phyloP scores from a whole-genome alignment of 1,284 basidiomycete species.

The Cutaneotrichosporon spelunceum region DNA sequence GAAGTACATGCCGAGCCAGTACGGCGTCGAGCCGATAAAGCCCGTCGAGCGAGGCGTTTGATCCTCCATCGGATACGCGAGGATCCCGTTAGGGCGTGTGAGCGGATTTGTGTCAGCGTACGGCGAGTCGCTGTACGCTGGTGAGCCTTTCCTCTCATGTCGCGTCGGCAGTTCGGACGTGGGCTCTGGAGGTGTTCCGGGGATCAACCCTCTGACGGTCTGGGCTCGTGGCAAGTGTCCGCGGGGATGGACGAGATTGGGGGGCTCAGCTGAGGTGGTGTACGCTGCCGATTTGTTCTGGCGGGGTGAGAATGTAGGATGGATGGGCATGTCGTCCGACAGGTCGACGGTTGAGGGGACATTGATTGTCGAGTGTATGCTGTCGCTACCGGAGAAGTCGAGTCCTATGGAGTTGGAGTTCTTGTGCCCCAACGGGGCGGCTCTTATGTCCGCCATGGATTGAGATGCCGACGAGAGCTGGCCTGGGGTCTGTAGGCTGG shows the following conservation, averaged over 20 bases:
- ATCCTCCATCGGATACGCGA: background rate
- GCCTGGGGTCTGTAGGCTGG: slow-evolving; percentile 15
- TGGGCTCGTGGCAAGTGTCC: background rate
- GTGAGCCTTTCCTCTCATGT: slow-evolving; percentile 12
- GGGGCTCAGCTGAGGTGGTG: background rate
- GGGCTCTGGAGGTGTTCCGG: slow-evolving; percentile 3
- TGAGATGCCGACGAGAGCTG: background rate
- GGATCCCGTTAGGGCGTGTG: background rate
- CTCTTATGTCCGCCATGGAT: background rate
- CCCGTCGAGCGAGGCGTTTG: background rate
- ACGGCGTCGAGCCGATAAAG: slow-evolving; percentile 42
- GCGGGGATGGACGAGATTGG: background rate
- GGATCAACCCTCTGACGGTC: slow-evolving; percentile 4
- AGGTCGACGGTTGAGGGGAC: slow-evolving; percentile 4
- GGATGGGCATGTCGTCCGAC: slow-evolving; percentile 8
- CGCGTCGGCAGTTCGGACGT: background rate
- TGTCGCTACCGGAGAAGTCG: background rate
- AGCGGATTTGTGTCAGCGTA: background rate
- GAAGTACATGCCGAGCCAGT: slow-evolving; percentile 78
- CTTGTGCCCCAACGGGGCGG: slow-evolving; percentile 2
- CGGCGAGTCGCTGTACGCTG: slow-evolving; percentile 10
- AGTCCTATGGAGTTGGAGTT: slow-evolving; percentile 3
- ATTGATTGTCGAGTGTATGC: background rate
- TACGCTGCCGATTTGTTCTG: background rate
- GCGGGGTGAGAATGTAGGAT: background rate